These are phyloP conservation scores for Penicillium alfredii DNA, from an alignment of 495 filamentous ascomycete genomes.

Conservation along the genomic window DNA sequence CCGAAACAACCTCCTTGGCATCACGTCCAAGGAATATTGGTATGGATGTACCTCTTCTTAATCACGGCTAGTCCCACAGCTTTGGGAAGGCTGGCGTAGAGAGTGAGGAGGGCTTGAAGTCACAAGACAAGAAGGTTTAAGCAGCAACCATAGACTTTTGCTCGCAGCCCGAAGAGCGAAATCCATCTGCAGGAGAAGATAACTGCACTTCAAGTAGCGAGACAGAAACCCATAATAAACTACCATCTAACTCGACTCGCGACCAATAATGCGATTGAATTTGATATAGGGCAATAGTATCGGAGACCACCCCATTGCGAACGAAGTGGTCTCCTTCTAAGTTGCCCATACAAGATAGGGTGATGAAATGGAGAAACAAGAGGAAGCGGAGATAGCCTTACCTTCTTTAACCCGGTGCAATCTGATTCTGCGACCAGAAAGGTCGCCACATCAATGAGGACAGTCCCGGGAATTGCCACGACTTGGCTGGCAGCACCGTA, in stretches of 20 bases:
- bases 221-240: constrained; percentile 9
- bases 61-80: constrained; percentile 46
- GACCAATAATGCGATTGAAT: constrained; percentile 13
- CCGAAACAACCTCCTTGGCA: too few species aligned
- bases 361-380: constrained; percentile 7
- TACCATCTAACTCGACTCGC: constrained; percentile 24
- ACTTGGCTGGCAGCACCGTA: constrained; percentile 72
- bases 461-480: constrained; percentile 53
- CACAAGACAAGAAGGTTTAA: constrained; percentile 9
- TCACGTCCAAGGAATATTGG: neutral
- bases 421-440: constrained; percentile 63
- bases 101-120: constrained; percentile 21
- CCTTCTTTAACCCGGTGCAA: constrained; percentile 53
- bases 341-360: constrained; percentile 50
- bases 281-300: constrained; percentile 86
- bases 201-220: constrained; percentile 20
- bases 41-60: constrained; percentile 55
- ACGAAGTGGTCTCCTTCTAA: constrained; percentile 77
- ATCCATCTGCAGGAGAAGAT: constrained; percentile 42
- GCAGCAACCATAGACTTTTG: too few species aligned
- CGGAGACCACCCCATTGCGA: constrained; percentile 59
- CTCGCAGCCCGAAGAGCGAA: constrained; percentile 43
- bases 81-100: constrained; percentile 39
- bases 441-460: constrained; percentile 74
- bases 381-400: constrained; percentile 39